Percentiles rank a stretch among this genome's conserved stretches.
Evolutionary conservation across 1,139 yeast genomes (phyloP).

Genomic region (Schizosaccharomyces versatilis): DNA sequence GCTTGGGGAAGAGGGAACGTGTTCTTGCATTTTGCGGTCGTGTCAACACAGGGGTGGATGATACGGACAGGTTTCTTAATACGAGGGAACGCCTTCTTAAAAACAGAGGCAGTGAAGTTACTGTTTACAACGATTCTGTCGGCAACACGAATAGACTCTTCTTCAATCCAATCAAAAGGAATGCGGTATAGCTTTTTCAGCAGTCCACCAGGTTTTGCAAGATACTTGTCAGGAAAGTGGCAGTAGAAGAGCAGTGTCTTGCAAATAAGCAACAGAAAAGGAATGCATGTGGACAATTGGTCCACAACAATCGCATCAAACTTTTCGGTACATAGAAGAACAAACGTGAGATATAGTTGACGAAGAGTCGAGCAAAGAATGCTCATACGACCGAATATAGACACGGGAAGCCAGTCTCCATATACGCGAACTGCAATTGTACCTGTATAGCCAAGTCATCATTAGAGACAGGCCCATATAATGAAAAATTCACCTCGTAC

Average conservation of each 20-base stretch:
- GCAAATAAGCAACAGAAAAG: conserved; percentile 31
- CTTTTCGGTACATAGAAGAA: conserved; percentile 24
- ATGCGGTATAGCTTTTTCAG: conserved; percentile 45
- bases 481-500: background rate
- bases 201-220: conserved; percentile 34
- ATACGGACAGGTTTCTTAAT: conserved; percentile 37
- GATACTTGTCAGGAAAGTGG: conserved; percentile 80
- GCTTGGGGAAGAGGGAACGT: background rate
- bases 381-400: conserved; percentile 40
- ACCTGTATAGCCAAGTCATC: conserved; percentile 14
- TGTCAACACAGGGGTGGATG: conserved; percentile 72
- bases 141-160: conserved; percentile 52
- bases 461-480: background rate
- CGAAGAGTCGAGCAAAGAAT: conserved; percentile 68
- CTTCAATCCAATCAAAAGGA: conserved; percentile 69
- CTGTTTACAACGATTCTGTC: conserved; percentile 77
- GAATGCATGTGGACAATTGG: conserved; percentile 70
- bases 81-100: conserved; percentile 37
- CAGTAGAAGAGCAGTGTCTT: conserved; percentile 56
- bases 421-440: conserved; percentile 40
- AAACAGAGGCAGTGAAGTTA: conserved; percentile 51
- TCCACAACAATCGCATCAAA: conserved; percentile 67
- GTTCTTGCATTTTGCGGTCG: background rate
- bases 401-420: conserved; percentile 66
- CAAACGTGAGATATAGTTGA: conserved; percentile 44